Percentiles rank a stretch among this genome's conserved stretches.
Conservation (phyloP, 352 stramenopile genomes). For the Elongisporangium prolatum region DNA sequence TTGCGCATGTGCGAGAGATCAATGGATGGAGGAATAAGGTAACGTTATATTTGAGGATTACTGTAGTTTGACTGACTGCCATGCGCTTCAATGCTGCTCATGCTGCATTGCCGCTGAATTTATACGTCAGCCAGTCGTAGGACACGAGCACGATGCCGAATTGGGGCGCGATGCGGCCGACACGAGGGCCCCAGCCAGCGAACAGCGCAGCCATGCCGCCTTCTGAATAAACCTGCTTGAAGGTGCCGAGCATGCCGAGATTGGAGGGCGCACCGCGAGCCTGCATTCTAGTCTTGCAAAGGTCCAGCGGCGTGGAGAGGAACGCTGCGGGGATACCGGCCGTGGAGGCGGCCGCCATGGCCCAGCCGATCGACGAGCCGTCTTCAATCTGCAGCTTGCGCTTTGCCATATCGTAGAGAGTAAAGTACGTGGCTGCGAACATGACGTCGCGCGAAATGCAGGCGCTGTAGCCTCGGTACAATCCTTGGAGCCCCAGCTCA, state of each 20-base stretch:
- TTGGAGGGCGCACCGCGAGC: constrained; percentile 37
- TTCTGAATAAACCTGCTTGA: constrained; percentile 43
- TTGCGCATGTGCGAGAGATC: background rate
- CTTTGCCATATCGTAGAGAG: constrained; percentile 74
- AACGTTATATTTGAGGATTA: constrained; percentile 1
- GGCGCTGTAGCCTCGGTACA: constrained; percentile 73
- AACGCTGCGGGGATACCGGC: constrained; percentile 72
- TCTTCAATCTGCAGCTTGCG: constrained; percentile 55
- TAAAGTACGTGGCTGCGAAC: constrained; percentile 79
- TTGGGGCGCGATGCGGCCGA: constrained; percentile 72
- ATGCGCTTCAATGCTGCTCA: background rate
- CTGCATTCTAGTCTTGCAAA: constrained; percentile 83
- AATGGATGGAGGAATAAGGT: background rate
- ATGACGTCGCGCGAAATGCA: constrained; percentile 68
- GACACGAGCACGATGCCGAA: constrained; percentile 80
- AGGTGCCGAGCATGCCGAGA: constrained; percentile 41
- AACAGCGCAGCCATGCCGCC: constrained; percentile 56
- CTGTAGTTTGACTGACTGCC: too few relatives aligned
- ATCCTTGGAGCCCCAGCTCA: constrained; percentile 51
- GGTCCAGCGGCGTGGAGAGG: constrained; percentile 69
- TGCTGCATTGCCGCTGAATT: constrained; percentile 24
- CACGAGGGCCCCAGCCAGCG: constrained; percentile 60
- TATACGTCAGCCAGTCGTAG: constrained; percentile 77
- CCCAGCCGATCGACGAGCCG: constrained; percentile 61
- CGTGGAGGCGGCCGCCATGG: constrained; percentile 63